phyloP scores from a whole-genome alignment of 2,329 filamentous ascomycete genomes.

The Diaporthe sp. region DNA sequence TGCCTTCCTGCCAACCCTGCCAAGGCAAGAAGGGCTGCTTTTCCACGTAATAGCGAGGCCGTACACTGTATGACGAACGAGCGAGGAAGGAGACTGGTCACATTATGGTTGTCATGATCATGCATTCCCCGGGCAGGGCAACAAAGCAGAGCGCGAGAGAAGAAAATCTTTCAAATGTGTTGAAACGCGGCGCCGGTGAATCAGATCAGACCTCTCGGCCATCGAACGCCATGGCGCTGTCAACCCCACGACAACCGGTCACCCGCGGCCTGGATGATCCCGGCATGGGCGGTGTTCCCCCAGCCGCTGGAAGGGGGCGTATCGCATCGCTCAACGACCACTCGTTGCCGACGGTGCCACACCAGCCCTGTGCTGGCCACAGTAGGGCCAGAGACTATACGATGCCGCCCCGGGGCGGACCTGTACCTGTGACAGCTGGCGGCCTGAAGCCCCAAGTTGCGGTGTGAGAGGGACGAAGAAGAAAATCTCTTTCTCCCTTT shows the following conservation, averaged over 20 bases:
- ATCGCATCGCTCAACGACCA: slow-evolving; percentile 19
- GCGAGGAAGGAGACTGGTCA: slow-evolving; percentile 9
- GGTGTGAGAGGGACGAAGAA: not conserved
- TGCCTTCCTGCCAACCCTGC: not conserved
- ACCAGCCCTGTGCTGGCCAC: slow-evolving; percentile 15
- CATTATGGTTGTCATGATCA: slow-evolving; percentile 5
- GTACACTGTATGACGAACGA: not conserved
- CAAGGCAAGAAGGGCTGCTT: slow-evolving; percentile 1
- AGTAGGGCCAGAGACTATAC: not conserved
- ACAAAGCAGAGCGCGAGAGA: not conserved
- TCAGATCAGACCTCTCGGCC: slow-evolving; percentile 30
- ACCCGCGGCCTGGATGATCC: slow-evolving; percentile 31
- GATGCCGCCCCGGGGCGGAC: not conserved
- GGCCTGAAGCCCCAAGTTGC: slow-evolving; percentile 21
- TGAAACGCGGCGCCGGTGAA: slow-evolving; percentile 31
- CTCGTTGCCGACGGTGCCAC: slow-evolving; percentile 21
- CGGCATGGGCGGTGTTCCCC: slow-evolving; percentile 11
- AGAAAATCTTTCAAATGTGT: not conserved
- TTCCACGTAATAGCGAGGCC: slow-evolving; percentile 8
- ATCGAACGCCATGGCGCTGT: slow-evolving; percentile 31
- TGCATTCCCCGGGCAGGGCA: not conserved
- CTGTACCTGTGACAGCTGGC: slow-evolving; percentile 16
- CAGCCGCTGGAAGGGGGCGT: slow-evolving; percentile 17
- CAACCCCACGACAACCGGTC: slow-evolving; percentile 32
- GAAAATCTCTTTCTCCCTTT: slow-evolving; percentile 3